Base-by-base conservation (phyloP, 1,284 basidiomycete species). In the Ceratorhiza oryzae-sativae region DNA sequence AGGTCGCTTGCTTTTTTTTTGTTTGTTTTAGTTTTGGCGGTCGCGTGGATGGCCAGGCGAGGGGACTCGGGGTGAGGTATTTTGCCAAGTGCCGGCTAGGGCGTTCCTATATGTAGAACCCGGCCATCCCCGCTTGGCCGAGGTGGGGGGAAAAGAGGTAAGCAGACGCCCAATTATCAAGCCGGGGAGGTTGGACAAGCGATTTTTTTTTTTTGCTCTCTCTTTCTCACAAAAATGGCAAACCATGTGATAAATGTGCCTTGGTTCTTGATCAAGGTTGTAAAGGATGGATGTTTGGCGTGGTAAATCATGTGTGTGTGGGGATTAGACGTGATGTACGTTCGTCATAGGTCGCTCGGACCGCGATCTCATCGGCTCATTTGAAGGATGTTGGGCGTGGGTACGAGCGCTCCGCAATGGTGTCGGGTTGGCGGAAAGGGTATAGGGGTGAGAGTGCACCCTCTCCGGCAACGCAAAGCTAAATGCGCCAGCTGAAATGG, bases 351-450 rank as follows among this genome's bases (percentile, higher is more conserved):
- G 49, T n/a, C 25, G 49, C 23, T 18, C 25, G 36, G 25, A 12
- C 49, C 49, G 27, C 23, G 49, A 13, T 51, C 49, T 10, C 18
- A 18, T 51, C 27, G 49, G 49, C 30, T 51, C 49, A 51, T 51
- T 51, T 51, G 49, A 27, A 51, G 23, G 20, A 51, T 13, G 10
- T 27, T 2, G 20, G 30, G 6, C 23, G 23, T 51, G 36, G 56
- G 2, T 41, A 61, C 49, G 61, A 30, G 61, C 61, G 61, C 61
- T 63, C 61, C 61, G 61, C 23, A 49, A 15, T 13, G 30, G 34
- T 5, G 32, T 49, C 61, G 61, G 61, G 42, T 49, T 49, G 61
- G 30, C 45, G 6, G 49, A 18, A 25, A 12, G 13, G 13, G 36
- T 20, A 63, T 32, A 49, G 30, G 61, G 39, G 27, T 48, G 61